Percentiles rank a stretch among this genome's conserved stretches.
Conservation (phyloP, 1,139 yeast genomes). For the Diutina rugosa region DNA sequence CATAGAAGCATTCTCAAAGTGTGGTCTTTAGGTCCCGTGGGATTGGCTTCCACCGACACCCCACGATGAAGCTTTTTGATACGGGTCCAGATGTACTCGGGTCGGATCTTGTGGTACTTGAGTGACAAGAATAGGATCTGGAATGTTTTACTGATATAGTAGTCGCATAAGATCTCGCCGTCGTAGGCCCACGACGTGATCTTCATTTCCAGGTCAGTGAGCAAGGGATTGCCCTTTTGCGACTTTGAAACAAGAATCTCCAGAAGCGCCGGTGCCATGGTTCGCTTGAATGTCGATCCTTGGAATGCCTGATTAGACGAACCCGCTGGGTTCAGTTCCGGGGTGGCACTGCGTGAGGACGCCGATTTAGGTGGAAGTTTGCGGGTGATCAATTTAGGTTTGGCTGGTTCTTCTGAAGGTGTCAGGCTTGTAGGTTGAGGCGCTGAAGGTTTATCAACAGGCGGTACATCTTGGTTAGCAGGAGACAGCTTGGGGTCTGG, state of each 20-base stretch:
- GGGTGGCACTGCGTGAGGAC: not conserved
- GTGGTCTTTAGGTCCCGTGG: slow-evolving; percentile 13
- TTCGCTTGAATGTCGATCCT: not conserved
- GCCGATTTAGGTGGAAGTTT: not conserved
- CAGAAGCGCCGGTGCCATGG: not conserved
- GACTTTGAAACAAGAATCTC: slow-evolving; percentile 14
- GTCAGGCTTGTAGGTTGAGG: not conserved
- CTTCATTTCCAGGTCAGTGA: slow-evolving; percentile 26
- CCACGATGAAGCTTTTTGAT: slow-evolving; percentile 38
- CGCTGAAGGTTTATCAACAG: not conserved
- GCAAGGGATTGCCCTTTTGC: slow-evolving; percentile 31
- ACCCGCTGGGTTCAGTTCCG: not conserved
- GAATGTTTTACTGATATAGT: slow-evolving; percentile 51
- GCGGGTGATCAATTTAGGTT: not conserved
- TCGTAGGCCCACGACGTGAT: slow-evolving; percentile 24
- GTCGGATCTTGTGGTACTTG: slow-evolving; percentile 76
- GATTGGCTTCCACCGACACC: slow-evolving; percentile 3
- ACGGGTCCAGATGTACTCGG: slow-evolving; percentile 71
- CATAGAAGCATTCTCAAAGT: slow-evolving; percentile 54
- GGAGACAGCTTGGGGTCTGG: not conserved
- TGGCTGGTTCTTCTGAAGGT: not conserved
- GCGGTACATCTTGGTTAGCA: not conserved
- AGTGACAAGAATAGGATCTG: slow-evolving; percentile 65
- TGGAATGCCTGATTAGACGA: not conserved
- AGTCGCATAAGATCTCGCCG: slow-evolving; percentile 36